These are phyloP conservation scores for Saturnispora ahearnii DNA, from an alignment of 805 yeast species.

Conservation along the genomic window DNA sequence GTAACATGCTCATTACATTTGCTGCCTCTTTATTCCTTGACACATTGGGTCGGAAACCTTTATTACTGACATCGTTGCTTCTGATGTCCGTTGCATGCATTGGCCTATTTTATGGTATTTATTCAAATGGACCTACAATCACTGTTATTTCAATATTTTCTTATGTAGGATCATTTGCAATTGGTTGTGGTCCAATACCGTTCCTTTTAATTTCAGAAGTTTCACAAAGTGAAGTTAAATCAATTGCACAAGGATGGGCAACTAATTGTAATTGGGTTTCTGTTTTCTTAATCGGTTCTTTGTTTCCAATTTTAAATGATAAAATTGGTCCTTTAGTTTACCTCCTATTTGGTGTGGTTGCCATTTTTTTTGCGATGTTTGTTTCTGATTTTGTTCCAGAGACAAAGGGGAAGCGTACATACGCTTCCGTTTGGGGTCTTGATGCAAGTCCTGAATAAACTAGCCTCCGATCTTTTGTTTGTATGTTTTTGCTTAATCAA, in stretches of 20 bases:
- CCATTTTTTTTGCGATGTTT: constrained; percentile 42
- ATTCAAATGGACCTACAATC: constrained; percentile 34
- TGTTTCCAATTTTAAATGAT: constrained; percentile 66
- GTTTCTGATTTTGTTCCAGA: constrained; percentile 54
- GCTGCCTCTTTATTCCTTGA: constrained; percentile 72
- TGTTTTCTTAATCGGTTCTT: constrained; percentile 70
- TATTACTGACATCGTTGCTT: constrained; percentile 55
- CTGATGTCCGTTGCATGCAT: constrained; percentile 62
- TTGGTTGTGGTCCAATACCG: constrained; percentile 94
- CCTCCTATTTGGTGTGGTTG: constrained; percentile 54
- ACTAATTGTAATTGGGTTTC: constrained; percentile 87
- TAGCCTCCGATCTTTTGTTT: neutral
- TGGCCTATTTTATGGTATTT: constrained; percentile 59
- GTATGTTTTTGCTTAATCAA: too few species aligned
- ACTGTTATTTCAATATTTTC: constrained; percentile 57
- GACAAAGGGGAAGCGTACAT: constrained; percentile 55
- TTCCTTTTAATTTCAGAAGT: constrained; percentile 81
- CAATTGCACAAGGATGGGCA: constrained; percentile 88
- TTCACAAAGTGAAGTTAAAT: constrained; percentile 71
- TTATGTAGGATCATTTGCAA: constrained; percentile 79
- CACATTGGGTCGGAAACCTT: constrained; percentile 61
- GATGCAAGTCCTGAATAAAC: constrained; percentile 4
- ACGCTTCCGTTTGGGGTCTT: constrained; percentile 59
- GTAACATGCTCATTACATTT: constrained; percentile 68
- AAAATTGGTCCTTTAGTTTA: constrained; percentile 73